Evolutionary conservation across 1,284 basidiomycete genomes (phyloP), one percentile per base, ranked within the genome.

Genomic region (Ceratobasidium sp.): DNA sequence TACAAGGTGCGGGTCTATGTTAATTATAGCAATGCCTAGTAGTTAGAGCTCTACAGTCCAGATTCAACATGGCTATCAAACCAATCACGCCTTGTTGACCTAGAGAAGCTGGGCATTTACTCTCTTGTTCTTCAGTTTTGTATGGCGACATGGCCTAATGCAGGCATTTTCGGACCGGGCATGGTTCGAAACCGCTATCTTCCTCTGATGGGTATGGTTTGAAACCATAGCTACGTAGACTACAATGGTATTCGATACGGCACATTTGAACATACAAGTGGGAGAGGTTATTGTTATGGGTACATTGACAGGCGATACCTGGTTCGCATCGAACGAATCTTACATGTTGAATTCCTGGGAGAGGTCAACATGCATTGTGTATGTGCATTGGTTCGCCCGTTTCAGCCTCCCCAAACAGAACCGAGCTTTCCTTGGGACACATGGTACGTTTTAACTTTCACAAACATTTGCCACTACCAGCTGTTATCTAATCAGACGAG

Each of bases 181-280:
- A 39, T 49, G n/a, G 31, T 61, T 6, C 31, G 7, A 27, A 34
- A 61, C n/a, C 43, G 53, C n/a, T 71, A 72, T 43, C 56, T 72
- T 16, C 19, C 69, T 14, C 69, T 46, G 2, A 1, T n/a, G 4
- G 58, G 68, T n/a, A 58, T 51, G 41, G 69, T 61, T n/a, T 19
- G 56, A 13, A 59, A 72, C 69, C 43, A 72, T 37, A 72, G 69
- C 69, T 72, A 72, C 27, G 56, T 61, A 1, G 56, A 72, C 24
- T 34, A 37, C 29, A 39, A 61, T 39, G 58, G 58, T 9, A 53
- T 72, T n/a, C 69, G 56, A 7, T 72, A 72, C 53, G 69, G 69
- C 19, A 4, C 54, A 4, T 34, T 9, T 13, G 16, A 61, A 13
- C 58, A 62, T 7, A 72, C 56, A 22, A 59, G 46, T 27, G 58